Conservation (phyloP, 441 rosid genomes). For the Mallotus repandus region DNA sequence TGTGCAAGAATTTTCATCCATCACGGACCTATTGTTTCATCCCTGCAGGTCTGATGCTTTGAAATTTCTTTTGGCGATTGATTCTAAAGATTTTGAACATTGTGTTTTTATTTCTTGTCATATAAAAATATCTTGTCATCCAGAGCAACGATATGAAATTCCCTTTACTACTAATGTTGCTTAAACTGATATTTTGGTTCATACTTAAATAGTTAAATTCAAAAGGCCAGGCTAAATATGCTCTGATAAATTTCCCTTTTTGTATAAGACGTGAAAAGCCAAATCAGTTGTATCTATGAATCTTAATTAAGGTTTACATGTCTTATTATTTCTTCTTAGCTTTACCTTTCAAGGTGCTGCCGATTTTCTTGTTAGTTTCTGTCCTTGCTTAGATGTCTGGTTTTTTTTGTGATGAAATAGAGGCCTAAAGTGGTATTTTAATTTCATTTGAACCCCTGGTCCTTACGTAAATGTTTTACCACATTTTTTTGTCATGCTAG, state of each 20-base stretch:
- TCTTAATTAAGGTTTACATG: not conserved
- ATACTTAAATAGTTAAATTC: not conserved
- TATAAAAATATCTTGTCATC: not conserved
- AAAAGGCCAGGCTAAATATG: not conserved
- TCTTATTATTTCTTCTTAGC: not conserved
- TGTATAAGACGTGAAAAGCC: not conserved
- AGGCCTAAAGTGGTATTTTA: not conserved
- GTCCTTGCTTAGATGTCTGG: not conserved
- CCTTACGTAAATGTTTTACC: too few species aligned
- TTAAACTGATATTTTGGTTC: not conserved
- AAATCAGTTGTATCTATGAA: not conserved
- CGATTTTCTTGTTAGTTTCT: not conserved
- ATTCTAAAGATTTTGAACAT: not conserved
- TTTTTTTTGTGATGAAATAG: not conserved
- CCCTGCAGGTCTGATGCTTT: not conserved
- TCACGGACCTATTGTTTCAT: not conserved
- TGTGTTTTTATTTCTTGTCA: not conserved
- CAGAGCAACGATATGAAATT: not conserved
- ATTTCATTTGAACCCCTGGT: not conserved
- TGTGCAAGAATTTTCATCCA: conserved; percentile 1
- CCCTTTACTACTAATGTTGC: not conserved
- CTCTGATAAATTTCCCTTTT: not conserved
- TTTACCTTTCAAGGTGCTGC: not conserved
- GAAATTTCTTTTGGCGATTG: not conserved
- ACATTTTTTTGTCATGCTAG: not conserved